Base-by-base conservation (phyloP, 768 basidiomycete genomes). In the Collybia nuda region DNA sequence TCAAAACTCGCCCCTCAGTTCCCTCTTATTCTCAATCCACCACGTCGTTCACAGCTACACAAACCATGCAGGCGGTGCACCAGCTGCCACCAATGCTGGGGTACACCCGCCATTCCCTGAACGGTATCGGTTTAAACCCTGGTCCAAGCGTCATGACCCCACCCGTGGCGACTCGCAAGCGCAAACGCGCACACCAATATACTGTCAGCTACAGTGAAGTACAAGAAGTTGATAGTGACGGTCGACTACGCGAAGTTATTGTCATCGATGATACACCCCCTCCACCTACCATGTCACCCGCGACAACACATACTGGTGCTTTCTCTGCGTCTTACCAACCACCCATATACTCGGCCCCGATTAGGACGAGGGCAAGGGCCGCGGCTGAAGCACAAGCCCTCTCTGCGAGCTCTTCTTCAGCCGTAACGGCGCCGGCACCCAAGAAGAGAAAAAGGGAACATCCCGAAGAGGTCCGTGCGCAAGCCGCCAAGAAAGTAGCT, bases 221-320 rank as follows among this genome's bases (percentile, higher is more conserved):
- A 36, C 85, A 92, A 61, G 91, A 93, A 71, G 79, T 92, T 65
- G 91, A 93, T 70, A 78, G 75, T 58, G 75, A 86, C 43, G 91
- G 91, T 53, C 75, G 78, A 57, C 75, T 91, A 35, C 75, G 91
- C 47, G 91, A 93, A 67, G 88, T 93, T 65, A 93, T 94, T 69
- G 86, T 94, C 60, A 92, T 94, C 67, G 92, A 94, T 60, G 92
- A 94, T 73, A 93, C 92, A 39, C 91, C 91, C 23, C 86, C 86
- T 32, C 90, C 90, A 38, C 81, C 85, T 48, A 90, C 90, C 44
- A 80, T 85, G 63, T 89, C 88, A 45, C 86, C 89, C 50, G 82
- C 88, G 52, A 78, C 84, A 28, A 84, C 86, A 24, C 80, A 85
- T 66, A 83, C 80, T 56, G 79, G 82, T 53, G 81, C 79, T 54